These are phyloP conservation scores for Ogataea dorogensis DNA, from an alignment of 805 yeast genomes.

Conservation along the genomic window DNA sequence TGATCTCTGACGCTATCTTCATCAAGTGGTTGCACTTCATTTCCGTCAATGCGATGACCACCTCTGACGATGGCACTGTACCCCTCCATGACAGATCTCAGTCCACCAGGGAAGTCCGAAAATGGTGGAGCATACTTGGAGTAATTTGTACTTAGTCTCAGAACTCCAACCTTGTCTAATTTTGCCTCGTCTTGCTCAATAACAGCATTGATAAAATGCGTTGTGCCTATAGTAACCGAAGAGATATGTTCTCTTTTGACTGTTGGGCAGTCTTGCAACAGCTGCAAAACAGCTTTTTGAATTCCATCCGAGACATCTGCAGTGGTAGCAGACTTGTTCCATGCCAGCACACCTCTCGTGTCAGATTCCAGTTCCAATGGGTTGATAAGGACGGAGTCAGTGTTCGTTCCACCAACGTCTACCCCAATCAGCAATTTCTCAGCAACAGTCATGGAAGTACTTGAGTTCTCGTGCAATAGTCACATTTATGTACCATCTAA, in stretches of 20 bases:
- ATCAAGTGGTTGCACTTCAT: conserved; percentile 7
- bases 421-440: conserved; percentile 37
- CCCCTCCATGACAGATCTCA: conserved; percentile 6
- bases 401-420: conserved; percentile 53
- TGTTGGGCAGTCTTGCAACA: conserved; percentile 29
- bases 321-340: conserved; percentile 47
- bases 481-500: background rate
- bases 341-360: conserved; percentile 37
- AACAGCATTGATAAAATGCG: conserved; percentile 11
- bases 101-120: conserved; percentile 7
- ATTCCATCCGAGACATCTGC: conserved; percentile 45
- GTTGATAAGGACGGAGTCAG: conserved; percentile 45
- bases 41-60: conserved; percentile 8
- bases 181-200: conserved; percentile 5
- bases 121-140: conserved; percentile 8
- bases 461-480: background rate
- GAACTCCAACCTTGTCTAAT: conserved; percentile 9
- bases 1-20: conserved; percentile 3
- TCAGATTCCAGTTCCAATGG: conserved; percentile 28
- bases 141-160: conserved; percentile 2
- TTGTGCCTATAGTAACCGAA: conserved; percentile 11
- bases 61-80: conserved; percentile 5
- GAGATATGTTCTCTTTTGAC: conserved; percentile 8
- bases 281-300: conserved; percentile 32
- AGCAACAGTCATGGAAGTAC: conserved; percentile 1